Conservation (phyloP, 257 asterid species). For the Avicennia marina region DNA sequence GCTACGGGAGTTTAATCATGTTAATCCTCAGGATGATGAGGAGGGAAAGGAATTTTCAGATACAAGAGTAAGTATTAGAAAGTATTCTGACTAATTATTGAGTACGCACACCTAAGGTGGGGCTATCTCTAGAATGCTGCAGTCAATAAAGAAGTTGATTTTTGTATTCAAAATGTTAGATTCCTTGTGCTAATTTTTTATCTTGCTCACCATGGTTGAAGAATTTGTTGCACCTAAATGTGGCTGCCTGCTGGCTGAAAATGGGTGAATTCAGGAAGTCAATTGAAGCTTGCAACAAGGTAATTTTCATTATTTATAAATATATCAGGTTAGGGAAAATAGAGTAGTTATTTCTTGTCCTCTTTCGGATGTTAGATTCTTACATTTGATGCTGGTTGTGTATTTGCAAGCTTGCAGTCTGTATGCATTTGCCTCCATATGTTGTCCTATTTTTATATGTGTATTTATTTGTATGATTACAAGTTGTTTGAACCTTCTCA, state of each 20-base stretch:
- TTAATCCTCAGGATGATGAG: constrained; percentile 92
- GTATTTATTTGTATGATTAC: too few species aligned
- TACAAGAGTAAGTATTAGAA: constrained; percentile 59
- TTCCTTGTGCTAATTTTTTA: background rate
- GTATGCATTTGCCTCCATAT: too few species aligned
- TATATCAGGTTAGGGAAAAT: background rate
- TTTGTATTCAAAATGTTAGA: background rate
- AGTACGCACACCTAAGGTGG: background rate
- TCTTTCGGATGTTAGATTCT: too few species aligned
- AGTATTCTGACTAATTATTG: constrained; percentile 11
- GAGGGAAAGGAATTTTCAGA: constrained; percentile 95
- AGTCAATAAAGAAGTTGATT: background rate
- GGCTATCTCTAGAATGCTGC: background rate
- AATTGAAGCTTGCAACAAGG: constrained; percentile 93
- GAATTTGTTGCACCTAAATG: constrained; percentile 89
- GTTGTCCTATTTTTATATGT: too few species aligned
- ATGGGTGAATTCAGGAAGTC: constrained; percentile 84
- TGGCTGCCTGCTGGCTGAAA: constrained; percentile 95
- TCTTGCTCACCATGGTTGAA: constrained; percentile 31
- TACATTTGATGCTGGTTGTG: too few species aligned
- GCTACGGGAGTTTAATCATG: constrained; percentile 95
- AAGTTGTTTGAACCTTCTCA: too few species aligned
- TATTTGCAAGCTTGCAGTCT: too few species aligned
- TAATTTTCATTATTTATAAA: constrained; percentile 16
- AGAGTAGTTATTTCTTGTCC: background rate